These are phyloP conservation scores for Penicillium maclennaniae DNA, from an alignment of 495 filamentous ascomycete species.

Conservation along the genomic window DNA sequence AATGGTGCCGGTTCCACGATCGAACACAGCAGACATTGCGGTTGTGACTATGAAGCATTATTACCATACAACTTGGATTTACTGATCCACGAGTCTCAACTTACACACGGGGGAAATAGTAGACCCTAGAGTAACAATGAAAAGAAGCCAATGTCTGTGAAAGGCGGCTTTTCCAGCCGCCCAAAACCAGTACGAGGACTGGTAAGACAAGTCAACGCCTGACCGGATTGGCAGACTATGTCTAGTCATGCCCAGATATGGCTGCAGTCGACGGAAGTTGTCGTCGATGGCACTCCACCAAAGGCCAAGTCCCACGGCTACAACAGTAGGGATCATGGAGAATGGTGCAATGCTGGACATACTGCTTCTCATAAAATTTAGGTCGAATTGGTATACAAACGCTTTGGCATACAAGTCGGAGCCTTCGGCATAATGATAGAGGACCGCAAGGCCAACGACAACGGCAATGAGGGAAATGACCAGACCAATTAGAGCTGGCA, in stretches of 20 bases:
- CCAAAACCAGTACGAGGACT: constrained; percentile 29
- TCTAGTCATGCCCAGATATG: constrained; percentile 30
- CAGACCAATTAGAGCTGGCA: constrained; percentile 17
- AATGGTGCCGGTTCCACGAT: constrained; percentile 13
- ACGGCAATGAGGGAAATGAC: constrained; percentile 11
- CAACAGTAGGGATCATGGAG: constrained; percentile 31
- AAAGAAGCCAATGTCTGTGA: constrained; percentile 33
- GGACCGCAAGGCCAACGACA: constrained; percentile 20
- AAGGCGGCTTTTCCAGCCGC: constrained; percentile 23
- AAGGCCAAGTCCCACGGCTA: constrained; percentile 25
- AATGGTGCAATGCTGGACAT: constrained; percentile 29
- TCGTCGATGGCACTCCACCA: constrained; percentile 40
- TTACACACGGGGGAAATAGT: constrained; percentile 32
- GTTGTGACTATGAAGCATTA: constrained; percentile 38
- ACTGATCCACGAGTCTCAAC: no score
- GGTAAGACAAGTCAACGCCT: constrained; percentile 28
- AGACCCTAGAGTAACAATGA: constrained; percentile 23
- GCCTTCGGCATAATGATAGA: constrained; percentile 22
- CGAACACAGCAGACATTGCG: constrained; percentile 36
- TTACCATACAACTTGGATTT: no score
- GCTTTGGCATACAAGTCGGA: constrained; percentile 28
- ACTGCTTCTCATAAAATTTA: constrained; percentile 21
- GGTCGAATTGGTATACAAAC: constrained; percentile 28
- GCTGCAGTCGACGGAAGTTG: constrained; percentile 29
- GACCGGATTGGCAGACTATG: constrained; percentile 4